Conservation (phyloP, 192 early-diverging fungal species). For the Coemansia sp. region DNA sequence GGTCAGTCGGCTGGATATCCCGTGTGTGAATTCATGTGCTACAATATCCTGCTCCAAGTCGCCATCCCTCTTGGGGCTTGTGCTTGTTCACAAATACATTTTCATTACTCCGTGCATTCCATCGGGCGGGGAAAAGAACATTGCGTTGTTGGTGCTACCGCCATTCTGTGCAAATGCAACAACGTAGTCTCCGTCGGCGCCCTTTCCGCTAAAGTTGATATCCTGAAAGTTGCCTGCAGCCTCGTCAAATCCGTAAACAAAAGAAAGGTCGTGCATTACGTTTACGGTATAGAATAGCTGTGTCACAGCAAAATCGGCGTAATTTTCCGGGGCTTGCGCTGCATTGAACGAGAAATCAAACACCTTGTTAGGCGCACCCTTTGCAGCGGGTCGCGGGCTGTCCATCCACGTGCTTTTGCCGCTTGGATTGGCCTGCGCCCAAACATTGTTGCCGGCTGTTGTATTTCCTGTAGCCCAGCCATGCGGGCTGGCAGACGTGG, state of each 20-base stretch:
- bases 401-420: constrained; percentile 71
- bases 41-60: constrained; percentile 87
- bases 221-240: constrained; percentile 93
- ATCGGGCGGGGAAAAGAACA: constrained; percentile 92
- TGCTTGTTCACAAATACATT: constrained; percentile 92
- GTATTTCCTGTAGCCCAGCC: constrained; percentile 58
- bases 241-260: constrained; percentile 90
- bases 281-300: constrained; percentile 96
- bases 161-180: constrained; percentile 92
- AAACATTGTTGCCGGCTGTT: constrained; percentile 92
- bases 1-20: constrained; percentile 85
- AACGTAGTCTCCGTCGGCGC: constrained; percentile 74
- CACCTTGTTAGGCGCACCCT: constrained; percentile 21
- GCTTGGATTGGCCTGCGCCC: constrained; percentile 78
- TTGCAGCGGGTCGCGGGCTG: constrained; percentile 76
- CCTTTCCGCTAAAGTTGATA: constrained; percentile 80
- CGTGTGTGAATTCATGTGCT: constrained; percentile 92
- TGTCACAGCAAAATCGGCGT: constrained; percentile 75
- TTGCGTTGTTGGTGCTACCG: constrained; percentile 85
- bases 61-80: constrained; percentile 72
- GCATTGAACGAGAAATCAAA: constrained; percentile 82
- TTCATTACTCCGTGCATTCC: constrained; percentile 86
- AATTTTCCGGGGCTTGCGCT: constrained; percentile 62
- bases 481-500: constrained; percentile 75
- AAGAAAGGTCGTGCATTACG: constrained; percentile 84